Evolutionary conservation across 306 rosid genomes (phyloP).

Genomic region (Cicer bijugum): DNA sequence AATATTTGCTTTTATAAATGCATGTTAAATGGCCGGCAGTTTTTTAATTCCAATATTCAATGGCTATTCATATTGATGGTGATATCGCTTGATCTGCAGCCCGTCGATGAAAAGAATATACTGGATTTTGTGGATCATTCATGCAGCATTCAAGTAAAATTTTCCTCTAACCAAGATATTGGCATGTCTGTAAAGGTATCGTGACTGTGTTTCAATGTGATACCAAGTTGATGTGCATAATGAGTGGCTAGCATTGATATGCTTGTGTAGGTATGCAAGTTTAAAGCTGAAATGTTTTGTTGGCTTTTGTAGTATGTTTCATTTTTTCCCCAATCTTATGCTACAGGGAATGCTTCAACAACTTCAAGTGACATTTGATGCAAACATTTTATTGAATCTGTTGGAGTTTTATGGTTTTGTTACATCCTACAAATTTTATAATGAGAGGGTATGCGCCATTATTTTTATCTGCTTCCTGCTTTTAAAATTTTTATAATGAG

Average conservation of each 20-base stretch:
- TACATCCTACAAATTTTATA: conserved; percentile 65
- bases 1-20: conserved; percentile 8
- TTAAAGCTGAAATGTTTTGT: conserved; percentile 25
- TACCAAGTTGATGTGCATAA: conserved; percentile 28
- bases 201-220: conserved; percentile 33
- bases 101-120: conserved; percentile 44
- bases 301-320: conserved; percentile 9
- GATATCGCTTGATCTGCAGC: conserved; percentile 58
- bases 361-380: conserved; percentile 69
- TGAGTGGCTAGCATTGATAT: conserved; percentile 40
- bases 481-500: conserved; percentile 9
- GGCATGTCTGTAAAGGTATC: conserved; percentile 72
- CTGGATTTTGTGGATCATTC: conserved; percentile 53
- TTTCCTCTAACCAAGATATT: conserved; percentile 58
- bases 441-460: conserved; percentile 68
- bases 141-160: conserved; percentile 61
- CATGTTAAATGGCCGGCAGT: conserved; percentile 10
- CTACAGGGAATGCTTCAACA: conserved; percentile 74
- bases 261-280: conserved; percentile 36
- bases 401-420: conserved; percentile 62
- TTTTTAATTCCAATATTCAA: not conserved
- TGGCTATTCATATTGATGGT: conserved; percentile 24
- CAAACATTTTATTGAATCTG: conserved; percentile 49
- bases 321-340: conserved; percentile 32
- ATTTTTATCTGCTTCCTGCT: not conserved